These are phyloP conservation scores for Magnolia officinalis DNA, from an alignment of 164 flowering plant species.

Conservation along the genomic window DNA sequence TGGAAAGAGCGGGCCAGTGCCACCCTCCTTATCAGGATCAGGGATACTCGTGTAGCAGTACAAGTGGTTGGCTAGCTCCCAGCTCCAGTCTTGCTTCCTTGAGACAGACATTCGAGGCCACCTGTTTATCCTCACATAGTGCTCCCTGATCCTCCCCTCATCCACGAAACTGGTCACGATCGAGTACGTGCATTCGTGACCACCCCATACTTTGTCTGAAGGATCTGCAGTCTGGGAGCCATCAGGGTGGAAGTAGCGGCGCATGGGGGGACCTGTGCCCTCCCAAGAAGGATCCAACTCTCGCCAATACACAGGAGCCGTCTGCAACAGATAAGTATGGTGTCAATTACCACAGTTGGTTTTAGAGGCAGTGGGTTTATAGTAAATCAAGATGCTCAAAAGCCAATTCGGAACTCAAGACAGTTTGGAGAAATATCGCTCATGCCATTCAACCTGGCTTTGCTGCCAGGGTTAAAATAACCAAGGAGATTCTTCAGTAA, in stretches of 20 bases:
- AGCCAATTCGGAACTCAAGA: background rate
- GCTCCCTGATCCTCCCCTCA: constrained; percentile 57
- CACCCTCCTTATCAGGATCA: constrained; percentile 56
- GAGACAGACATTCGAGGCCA: constrained; percentile 57
- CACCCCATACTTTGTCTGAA: constrained; percentile 75
- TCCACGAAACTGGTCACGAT: constrained; percentile 58
- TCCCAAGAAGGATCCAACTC: constrained; percentile 78
- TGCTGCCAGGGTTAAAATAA: too few species aligned
- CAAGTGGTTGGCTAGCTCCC: constrained; percentile 65
- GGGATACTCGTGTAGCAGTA: constrained; percentile 60
- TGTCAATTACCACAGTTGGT: background rate
- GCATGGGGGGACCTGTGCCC: constrained; percentile 60
- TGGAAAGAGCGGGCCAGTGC: constrained; percentile 54
- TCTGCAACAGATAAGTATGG: constrained; percentile 26
- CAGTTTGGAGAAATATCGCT: background rate
- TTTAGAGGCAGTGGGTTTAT: background rate
- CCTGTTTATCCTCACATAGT: constrained; percentile 79
- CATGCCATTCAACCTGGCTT: background rate
- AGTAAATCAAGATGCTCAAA: background rate
- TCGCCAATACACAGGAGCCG: constrained; percentile 74
- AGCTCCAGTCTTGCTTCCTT: constrained; percentile 76
- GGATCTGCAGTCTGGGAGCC: constrained; percentile 70
- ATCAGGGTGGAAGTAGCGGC: constrained; percentile 71
- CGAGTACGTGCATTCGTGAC: constrained; percentile 64
- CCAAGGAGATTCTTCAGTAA: too few species aligned